Evolutionary conservation across 352 stramenopile species (phyloP), one percentile per base, ranked within the genome.

Genomic region (Pythium aristosporum): DNA sequence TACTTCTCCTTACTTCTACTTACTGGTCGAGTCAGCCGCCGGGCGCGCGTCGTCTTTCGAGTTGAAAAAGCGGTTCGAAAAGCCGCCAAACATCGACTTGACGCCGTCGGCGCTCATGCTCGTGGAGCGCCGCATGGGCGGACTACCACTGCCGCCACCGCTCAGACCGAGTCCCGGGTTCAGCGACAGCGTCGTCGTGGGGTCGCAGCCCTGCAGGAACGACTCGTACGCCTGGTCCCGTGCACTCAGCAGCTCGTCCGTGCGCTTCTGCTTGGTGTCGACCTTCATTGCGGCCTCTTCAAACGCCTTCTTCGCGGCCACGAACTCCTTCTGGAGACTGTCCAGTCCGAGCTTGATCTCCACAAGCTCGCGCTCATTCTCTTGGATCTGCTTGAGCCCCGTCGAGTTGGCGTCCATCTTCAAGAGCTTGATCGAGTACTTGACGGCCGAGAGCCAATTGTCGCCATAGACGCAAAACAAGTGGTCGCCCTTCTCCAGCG

Each of bases 391-490:
- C 30, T 77, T 62, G 18, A 96, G 69, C n/a, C 75, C 72, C 1
- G 65, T 54, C 2, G 77, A 75, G 46, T 78, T 72, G 55, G 75
- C 71, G 57, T 91, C 78, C 57, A 94, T 89, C 71, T 91, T 89
- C 52, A 94, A 69, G 61, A 75, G 85, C 69, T 93, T 91, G 69
- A 96, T 89, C 62, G 85, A 91, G 78, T 96, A 96, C 68, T 92
- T 92, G 64, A 93, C 82, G 23, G 82, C 74, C 44, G 84, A 93
- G 60, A 96, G 76, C 87, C 87, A 96, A 61, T 96, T 96, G 75
- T 96, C 87, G 49, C 87, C 87, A 63, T 96, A 96, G 43, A 96
- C 87, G 46, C 81, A 91, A 50, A 96, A 92, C 58, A 94, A 75
- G 49, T 96, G 85, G 34, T 90, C 82, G 32, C 87, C 87, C 57